Percentiles rank a stretch among this genome's conserved stretches.
These are phyloP conservation scores for Corymbia maculata DNA, from an alignment of 345 rosid genomes.

Conservation along the genomic window DNA sequence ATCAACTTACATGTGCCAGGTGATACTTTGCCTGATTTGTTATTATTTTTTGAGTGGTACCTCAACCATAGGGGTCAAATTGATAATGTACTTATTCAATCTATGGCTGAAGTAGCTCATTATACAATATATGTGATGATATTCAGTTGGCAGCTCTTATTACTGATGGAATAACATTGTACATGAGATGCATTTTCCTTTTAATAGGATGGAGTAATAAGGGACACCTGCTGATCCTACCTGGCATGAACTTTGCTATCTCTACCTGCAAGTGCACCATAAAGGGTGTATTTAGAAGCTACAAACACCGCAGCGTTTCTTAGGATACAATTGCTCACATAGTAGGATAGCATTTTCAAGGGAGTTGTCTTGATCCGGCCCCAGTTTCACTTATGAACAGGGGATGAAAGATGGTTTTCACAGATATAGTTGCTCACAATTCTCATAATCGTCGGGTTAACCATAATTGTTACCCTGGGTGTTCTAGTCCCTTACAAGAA, in stretches of 20 bases:
- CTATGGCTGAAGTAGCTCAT: background rate
- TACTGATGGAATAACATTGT: background rate
- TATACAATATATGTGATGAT: background rate
- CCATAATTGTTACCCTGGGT: background rate
- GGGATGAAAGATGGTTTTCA: background rate
- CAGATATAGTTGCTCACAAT: background rate
- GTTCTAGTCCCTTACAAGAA: background rate
- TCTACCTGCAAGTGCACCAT: background rate
- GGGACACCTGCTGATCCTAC: background rate
- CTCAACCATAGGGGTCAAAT: background rate
- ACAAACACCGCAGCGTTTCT: background rate
- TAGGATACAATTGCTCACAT: background rate
- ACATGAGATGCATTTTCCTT: background rate
- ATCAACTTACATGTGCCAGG: conserved; percentile 94
- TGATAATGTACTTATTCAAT: background rate
- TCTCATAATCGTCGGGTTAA: background rate
- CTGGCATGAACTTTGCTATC: background rate
- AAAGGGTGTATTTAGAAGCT: background rate
- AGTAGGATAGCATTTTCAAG: background rate
- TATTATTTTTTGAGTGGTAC: background rate
- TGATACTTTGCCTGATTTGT: background rate
- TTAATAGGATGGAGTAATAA: background rate
- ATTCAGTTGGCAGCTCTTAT: background rate
- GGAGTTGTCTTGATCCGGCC: background rate
- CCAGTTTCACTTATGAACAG: background rate